Percentiles rank a stretch among this genome's conserved stretches.
These are phyloP conservation scores for Fraxinus paxiana DNA, from an alignment of 305 asterid species.

Conservation along the genomic window DNA sequence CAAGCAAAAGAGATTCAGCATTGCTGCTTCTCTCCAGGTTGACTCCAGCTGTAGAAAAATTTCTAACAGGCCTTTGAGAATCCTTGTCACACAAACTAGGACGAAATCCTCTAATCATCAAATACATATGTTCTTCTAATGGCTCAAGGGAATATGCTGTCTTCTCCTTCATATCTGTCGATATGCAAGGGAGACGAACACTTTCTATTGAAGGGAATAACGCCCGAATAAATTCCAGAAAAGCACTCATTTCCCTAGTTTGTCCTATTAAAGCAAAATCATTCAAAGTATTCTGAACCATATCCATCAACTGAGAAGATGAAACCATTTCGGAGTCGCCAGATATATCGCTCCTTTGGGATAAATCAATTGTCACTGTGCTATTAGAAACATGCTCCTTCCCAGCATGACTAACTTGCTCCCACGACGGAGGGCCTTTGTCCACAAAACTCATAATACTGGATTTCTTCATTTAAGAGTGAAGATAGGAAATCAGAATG, in stretches of 20 bases:
- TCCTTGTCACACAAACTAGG: constrained; percentile 30
- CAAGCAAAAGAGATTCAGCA: constrained; percentile 51
- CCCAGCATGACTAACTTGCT: constrained; percentile 48
- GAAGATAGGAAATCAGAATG: constrained; percentile 23
- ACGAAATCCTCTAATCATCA: constrained; percentile 41
- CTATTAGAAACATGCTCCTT: constrained; percentile 46
- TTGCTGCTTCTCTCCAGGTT: constrained; percentile 23
- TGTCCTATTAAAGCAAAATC: constrained; percentile 59
- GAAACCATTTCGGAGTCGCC: constrained; percentile 36
- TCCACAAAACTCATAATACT: constrained; percentile 68
- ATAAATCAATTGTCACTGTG: constrained; percentile 30
- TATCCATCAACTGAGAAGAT: constrained; percentile 45
- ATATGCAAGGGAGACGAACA: constrained; percentile 41
- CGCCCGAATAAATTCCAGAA: constrained; percentile 52
- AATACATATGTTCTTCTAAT: constrained; percentile 61
- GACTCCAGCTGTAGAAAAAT: constrained; percentile 30
- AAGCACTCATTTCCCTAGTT: constrained; percentile 57
- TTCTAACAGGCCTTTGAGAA: constrained; percentile 25
- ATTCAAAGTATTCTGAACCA: constrained; percentile 62
- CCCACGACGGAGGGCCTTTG: constrained; percentile 75
- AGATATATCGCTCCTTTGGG: constrained; percentile 26
- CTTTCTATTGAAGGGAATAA: constrained; percentile 59
- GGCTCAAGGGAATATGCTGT: constrained; percentile 42
- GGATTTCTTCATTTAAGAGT: constrained; percentile 69
- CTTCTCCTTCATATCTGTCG: constrained; percentile 33